phyloP scores from a whole-genome alignment of 495 filamentous ascomycete species.

The Xylaria venustula region DNA sequence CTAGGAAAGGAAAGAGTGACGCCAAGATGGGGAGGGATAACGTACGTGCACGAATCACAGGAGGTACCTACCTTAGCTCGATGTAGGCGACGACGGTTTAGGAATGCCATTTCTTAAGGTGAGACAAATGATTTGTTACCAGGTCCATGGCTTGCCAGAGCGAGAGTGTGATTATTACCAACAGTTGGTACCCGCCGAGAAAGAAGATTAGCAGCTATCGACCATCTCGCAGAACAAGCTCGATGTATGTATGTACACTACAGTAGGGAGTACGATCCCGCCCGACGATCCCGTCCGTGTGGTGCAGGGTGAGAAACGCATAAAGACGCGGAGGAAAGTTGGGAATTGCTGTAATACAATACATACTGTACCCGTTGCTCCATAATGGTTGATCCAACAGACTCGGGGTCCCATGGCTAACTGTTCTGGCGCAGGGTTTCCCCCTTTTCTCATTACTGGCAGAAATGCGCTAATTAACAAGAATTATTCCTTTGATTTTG shows the following conservation, averaged over 20 bases:
- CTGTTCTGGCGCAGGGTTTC: background rate
- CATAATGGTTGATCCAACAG: background rate
- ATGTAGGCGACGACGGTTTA: background rate
- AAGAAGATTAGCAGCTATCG: background rate
- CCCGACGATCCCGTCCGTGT: background rate
- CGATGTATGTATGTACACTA: too few species aligned
- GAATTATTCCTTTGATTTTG: background rate
- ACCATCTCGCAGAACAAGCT: background rate
- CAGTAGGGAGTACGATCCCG: too few species aligned
- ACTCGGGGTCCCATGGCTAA: background rate
- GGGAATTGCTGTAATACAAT: background rate
- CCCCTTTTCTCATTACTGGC: background rate
- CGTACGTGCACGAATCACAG: background rate
- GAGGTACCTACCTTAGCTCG: background rate
- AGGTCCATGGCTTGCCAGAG: background rate
- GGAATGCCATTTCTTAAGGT: background rate
- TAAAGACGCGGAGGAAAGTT: constrained; percentile 4
- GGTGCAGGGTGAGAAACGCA: background rate
- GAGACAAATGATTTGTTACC: background rate
- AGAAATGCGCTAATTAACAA: background rate
- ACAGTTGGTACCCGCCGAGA: background rate
- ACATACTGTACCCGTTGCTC: background rate
- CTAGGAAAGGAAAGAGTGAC: background rate
- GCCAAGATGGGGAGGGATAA: background rate
- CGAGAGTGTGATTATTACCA: background rate